Base-by-base conservation (phyloP, 495 filamentous ascomycete species). In the Penicillium goetzii region DNA sequence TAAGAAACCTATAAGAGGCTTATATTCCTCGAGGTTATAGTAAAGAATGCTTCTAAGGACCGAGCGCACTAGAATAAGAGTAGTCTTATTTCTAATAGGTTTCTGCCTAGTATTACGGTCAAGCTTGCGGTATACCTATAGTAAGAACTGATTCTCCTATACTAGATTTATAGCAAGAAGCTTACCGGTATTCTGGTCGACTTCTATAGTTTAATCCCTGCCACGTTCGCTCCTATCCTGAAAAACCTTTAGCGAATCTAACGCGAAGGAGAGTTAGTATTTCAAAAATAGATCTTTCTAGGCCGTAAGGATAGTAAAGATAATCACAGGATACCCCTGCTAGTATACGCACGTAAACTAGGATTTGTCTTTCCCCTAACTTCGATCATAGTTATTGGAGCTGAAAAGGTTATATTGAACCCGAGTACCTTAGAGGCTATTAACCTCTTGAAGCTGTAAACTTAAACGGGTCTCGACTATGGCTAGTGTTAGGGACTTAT, bases 401-500 rank as follows among this genome's bases (percentile, higher is more conserved):
- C 43, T 11, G 23, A 53, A 32, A 32, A 32, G 30, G 8, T 32
- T 32, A 0, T 4, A 34, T 36, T 65, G 26, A 21, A 65, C 26
- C 63, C 58, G 1, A 56, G 19, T 45, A 34, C 30, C 40, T 28
- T 23, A 11, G 53, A 33, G 3, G 30, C 58, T 9, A 15, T 61
- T 57, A 51, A 61, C 43, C 15, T 51, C 25, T n/a, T 33, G 36
- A 41, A 65, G 32, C 58, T 65, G 23, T 21, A 65, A 47, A 33
- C 33, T n/a, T 17, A 21, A 1, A 63, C 61, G n/a, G 56, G 61
- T 34, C 63, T 65, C 33, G 53, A 65, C 14, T 8, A 33, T 28
- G 59, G 63, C 54, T 53, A 66, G 51, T 62, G 54, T 21, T 34
- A 38, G 30, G 63, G 59, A 41, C 59, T 66, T 36, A 50, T 66